Conservation (phyloP, 768 basidiomycete genomes). For the Mrakia blollopis region DNA sequence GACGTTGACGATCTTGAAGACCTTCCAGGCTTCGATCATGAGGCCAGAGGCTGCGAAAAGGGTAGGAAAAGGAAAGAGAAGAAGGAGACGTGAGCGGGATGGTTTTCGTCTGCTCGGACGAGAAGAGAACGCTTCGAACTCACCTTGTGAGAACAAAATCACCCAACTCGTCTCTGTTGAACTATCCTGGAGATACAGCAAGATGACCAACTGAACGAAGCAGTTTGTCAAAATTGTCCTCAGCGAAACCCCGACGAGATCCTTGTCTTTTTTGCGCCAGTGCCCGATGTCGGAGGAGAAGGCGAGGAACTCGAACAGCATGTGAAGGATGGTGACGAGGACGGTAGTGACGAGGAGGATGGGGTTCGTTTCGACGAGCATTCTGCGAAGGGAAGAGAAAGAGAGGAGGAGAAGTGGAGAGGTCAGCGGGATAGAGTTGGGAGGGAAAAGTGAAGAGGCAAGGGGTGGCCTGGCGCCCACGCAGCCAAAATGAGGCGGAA, state of each 20-base stretch:
- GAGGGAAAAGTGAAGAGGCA: background rate
- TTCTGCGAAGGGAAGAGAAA: background rate
- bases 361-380: slow-evolving; percentile 49
- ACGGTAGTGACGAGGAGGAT: slow-evolving; percentile 81
- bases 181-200: slow-evolving; percentile 91
- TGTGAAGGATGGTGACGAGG: slow-evolving; percentile 78
- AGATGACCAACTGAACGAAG: slow-evolving; percentile 70
- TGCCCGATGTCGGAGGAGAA: slow-evolving; percentile 93
- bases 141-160: slow-evolving; percentile 62
- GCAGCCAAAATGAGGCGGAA: too few relatives aligned
- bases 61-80: too few relatives aligned
- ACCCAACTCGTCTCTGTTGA: slow-evolving; percentile 95
- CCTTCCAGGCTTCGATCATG: slow-evolving; percentile 81
- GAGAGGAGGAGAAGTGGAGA: slow-evolving; percentile 48
- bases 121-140: too few relatives aligned
- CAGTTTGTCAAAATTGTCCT: slow-evolving; percentile 85
- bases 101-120: too few relatives aligned
- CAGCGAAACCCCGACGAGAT: slow-evolving; percentile 90
- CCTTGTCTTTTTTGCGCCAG: slow-evolving; percentile 83
- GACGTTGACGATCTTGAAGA: slow-evolving; percentile 69
- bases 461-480: too few relatives aligned
- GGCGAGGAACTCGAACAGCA: slow-evolving; percentile 85
- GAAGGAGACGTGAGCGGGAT: too few relatives aligned
- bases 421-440: slow-evolving; percentile 47
- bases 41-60: slow-evolving; percentile 37